These are phyloP conservation scores for Beauveria sp. DNA, from an alignment of 2,329 filamentous ascomycete species.

Conservation along the genomic window DNA sequence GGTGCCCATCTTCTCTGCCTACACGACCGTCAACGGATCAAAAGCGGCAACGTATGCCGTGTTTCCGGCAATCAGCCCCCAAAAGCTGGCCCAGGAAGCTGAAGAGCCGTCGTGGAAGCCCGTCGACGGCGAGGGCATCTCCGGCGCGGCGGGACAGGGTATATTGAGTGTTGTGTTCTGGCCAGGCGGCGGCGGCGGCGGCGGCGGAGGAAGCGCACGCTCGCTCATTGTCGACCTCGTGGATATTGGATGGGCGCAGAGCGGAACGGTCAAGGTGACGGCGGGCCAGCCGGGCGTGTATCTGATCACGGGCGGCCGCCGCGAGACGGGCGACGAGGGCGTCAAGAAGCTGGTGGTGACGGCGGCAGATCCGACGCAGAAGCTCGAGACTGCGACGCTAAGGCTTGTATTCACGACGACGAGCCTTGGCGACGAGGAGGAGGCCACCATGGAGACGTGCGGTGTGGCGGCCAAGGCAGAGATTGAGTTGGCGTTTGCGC, in stretches of 20 bases:
- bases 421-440: neutral
- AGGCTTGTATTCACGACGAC: constrained; percentile 7
- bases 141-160: constrained; percentile 13
- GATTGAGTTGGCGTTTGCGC: constrained; percentile 9
- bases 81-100: constrained; percentile 11
- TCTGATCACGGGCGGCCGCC: constrained; percentile 9
- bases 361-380: constrained; percentile 17
- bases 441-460: neutral
- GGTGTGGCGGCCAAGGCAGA: neutral
- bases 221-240: constrained; percentile 13
- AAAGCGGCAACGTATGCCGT: constrained; percentile 14
- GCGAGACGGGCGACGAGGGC: constrained; percentile 3
- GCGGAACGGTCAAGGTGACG: constrained; percentile 13
- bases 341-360: constrained; percentile 10
- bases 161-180: constrained; percentile 17
- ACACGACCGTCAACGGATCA: constrained; percentile 13
- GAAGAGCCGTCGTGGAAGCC: constrained; percentile 12
- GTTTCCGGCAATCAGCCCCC: constrained; percentile 14
- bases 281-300: constrained; percentile 15
- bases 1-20: constrained; percentile 17
- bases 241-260: constrained; percentile 14
- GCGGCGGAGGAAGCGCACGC: neutral
- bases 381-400: constrained; percentile 9
- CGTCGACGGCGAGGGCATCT: constrained; percentile 14
- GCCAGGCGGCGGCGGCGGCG: constrained; percentile 12